Conservation (phyloP, 192 early-diverging fungal genomes). For the Gaertneriomyces sp. region DNA sequence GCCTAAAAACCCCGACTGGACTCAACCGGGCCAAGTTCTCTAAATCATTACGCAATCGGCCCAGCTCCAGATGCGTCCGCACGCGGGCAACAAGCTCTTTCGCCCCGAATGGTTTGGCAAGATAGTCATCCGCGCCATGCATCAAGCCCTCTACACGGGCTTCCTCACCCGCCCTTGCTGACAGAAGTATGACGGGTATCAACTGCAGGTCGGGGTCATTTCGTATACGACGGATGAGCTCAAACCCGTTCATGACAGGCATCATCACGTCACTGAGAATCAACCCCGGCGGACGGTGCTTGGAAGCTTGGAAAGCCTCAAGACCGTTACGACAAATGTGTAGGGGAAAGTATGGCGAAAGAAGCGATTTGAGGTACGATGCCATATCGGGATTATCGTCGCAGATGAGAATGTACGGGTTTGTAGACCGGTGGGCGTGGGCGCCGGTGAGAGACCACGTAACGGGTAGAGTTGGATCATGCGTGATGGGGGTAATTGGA, state of each 20-base stretch:
- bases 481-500: background rate
- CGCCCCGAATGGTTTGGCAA: constrained; percentile 46
- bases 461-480: background rate
- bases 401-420: constrained; percentile 8
- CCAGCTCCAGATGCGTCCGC: constrained; percentile 48
- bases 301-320: constrained; percentile 23
- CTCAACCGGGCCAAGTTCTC: constrained; percentile 19
- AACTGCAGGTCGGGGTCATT: constrained; percentile 30
- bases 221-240: constrained; percentile 43
- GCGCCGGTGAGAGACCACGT: background rate
- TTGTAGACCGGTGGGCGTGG: background rate
- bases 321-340: background rate
- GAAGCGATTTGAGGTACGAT: constrained; percentile 10
- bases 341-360: background rate
- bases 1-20: constrained; percentile 27
- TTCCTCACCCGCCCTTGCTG: constrained; percentile 52
- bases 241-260: constrained; percentile 62
- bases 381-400: constrained; percentile 29
- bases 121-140: constrained; percentile 58
- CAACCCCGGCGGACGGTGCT: constrained; percentile 16
- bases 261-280: constrained; percentile 51
- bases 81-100: constrained; percentile 57
- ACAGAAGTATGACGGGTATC: constrained; percentile 58
- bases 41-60: constrained; percentile 21
- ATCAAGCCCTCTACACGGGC: constrained; percentile 50